Evolutionary conservation across 371 early-diverging fungal genomes (phyloP), one percentile per base, ranked within the genome.

Genomic region (Mucor racemosus): DNA sequence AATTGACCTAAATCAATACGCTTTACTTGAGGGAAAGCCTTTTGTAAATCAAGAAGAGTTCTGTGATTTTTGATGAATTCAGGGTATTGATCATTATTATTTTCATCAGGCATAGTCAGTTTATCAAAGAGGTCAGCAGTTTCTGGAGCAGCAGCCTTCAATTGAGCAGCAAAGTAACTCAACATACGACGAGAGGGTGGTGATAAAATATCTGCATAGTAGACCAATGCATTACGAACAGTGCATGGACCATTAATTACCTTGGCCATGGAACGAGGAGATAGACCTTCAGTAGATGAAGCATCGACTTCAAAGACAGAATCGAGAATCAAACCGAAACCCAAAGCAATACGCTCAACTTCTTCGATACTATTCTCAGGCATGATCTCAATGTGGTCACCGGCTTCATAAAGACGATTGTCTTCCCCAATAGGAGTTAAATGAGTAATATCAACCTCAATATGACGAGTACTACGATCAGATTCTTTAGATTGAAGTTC

Each of bases 311-410:
- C 75, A 64, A 84, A 86, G 0, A 78, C 82, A 15, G 80, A 76
- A 38, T 86, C 87, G 9, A 85, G 68, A 4, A 81, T 76, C 55
- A 78, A 68, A 8, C 83, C 80, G 39, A 84, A 73, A 11, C 69
- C 73, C 19, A 80, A 34, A 7, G 83, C 84, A 59, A 83, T 64
- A 11, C 71, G 62, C 39, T 82, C 76, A 5, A 82, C 84, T 3
- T 68, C 8, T 7, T 64, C 60, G 3, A 60, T 41, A 38, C 69
- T 69, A 31, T 86, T 84, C 39, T 76, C 73, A 1, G 87, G 84
- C 54, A 76, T 66, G 0, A 87, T 68, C 69, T 86, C 87, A 5
- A 87, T 62, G 64, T 87, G 87, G 58, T 87, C 86, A 53, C 86
- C 87, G 4, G 87, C 76, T 36, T 75, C 36, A 34, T 84, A 87